phyloP scores from a whole-genome alignment of 305 asterid species.

The Solanum aculeatissimum region DNA sequence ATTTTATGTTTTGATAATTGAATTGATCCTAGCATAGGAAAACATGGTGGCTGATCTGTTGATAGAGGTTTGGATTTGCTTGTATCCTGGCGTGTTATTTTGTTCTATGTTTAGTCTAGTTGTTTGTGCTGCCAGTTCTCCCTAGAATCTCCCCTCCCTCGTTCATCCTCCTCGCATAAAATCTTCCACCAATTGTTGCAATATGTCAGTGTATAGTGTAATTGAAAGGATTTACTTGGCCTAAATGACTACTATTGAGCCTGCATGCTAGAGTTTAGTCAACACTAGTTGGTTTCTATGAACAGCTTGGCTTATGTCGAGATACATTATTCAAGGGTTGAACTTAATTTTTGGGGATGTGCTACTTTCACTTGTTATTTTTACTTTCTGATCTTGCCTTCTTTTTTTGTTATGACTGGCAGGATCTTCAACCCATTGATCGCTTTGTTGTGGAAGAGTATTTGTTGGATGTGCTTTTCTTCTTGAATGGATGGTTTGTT shows the following conservation, averaged over 20 bases:
- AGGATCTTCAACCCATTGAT: conserved; percentile 89
- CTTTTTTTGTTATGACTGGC: conserved; percentile 16
- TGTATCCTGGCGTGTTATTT: background rate
- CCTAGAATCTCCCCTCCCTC: background rate
- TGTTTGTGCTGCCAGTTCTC: background rate
- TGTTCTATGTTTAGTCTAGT: background rate
- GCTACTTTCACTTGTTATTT: background rate
- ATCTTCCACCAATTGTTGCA: background rate
- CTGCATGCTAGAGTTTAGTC: background rate
- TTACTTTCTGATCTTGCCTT: conserved; percentile 10
- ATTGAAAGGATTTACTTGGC: background rate
- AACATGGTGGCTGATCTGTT: background rate
- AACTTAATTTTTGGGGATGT: background rate
- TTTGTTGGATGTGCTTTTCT: conserved; percentile 83
- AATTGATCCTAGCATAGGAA: background rate
- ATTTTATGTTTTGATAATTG: background rate
- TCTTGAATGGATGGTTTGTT: conserved; percentile 95
- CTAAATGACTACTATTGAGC: background rate
- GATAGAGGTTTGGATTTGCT: background rate
- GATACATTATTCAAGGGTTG: background rate
- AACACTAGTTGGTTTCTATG: background rate
- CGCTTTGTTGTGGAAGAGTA: conserved; percentile 95
- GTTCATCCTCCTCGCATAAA: background rate
- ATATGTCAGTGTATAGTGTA: background rate
- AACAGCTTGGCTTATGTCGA: background rate